Evolutionary conservation across 495 filamentous ascomycete species (phyloP).

Genomic region (Penicillium psychrofluorescens): DNA sequence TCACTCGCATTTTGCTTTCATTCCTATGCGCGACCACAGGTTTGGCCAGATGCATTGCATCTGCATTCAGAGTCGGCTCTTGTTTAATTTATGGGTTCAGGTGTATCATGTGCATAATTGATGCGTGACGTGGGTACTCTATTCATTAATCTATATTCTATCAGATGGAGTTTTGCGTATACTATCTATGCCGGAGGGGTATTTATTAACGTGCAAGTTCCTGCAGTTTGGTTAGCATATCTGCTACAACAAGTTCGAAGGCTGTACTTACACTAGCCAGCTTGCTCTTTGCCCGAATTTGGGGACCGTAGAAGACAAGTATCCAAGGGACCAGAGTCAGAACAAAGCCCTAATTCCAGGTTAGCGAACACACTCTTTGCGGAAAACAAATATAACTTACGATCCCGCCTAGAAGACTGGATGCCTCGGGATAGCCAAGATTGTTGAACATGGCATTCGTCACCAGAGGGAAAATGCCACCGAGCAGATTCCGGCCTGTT

Average conservation of each 20-base stretch:
- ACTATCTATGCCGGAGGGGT: no score
- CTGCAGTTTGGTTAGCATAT: conserved; percentile 12
- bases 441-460: conserved; percentile 63
- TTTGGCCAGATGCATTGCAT: no score
- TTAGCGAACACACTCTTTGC: no score
- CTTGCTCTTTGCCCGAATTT: conserved; percentile 69
- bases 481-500: conserved; percentile 68
- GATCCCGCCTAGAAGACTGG: conserved; percentile 69
- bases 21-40: no score
- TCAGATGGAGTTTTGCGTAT: not conserved
- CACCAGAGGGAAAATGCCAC: conserved; percentile 75
- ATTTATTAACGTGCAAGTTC: conserved; percentile 21
- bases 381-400: conserved; percentile 18
- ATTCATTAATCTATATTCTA: not conserved
- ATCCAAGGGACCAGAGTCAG: conserved; percentile 83
- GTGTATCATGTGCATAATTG: no score
- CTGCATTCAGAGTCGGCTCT: no score
- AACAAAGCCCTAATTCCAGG: conserved; percentile 35
- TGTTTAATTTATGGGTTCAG: no score
- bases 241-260: not conserved
- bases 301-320: conserved; percentile 70
- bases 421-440: conserved; percentile 66
- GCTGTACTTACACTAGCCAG: conserved; percentile 52
- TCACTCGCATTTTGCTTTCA: not conserved
- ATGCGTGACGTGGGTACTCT: not conserved